phyloP scores from a whole-genome alignment of 2,329 filamentous ascomycete species.

The Coniella lustricola region DNA sequence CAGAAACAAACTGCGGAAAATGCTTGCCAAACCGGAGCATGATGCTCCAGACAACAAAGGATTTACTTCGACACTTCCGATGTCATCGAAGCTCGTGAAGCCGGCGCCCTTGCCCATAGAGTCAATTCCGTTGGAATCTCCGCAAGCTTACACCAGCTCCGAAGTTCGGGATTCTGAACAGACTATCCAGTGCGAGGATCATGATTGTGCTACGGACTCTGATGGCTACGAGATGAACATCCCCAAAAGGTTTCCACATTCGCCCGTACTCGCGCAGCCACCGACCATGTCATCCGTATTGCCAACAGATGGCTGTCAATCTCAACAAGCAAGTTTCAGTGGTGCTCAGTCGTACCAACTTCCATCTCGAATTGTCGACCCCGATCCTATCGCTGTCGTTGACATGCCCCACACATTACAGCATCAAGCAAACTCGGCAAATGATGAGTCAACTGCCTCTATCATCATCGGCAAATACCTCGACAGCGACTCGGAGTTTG shows the following conservation, averaged over 20 bases:
- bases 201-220: neutral
- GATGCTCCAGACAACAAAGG: neutral
- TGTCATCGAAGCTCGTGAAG: too few species aligned
- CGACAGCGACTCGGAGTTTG: neutral
- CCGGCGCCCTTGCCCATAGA: too few species aligned
- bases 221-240: constrained; percentile 1
- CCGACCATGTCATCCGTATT: neutral
- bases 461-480: neutral
- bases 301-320: neutral
- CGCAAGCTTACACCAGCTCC: too few species aligned
- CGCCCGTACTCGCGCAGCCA: neutral
- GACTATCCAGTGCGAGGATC: neutral
- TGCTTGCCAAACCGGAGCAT: constrained; percentile 2
- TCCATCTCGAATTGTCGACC: neutral
- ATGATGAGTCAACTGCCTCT: neutral
- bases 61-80: too few species aligned
- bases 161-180: neutral
- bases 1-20: constrained; percentile 1
- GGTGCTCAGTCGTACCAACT: neutral
- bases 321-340: too few species aligned
- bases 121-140: too few species aligned
- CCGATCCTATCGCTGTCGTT: neutral
- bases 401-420: neutral
- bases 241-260: neutral
- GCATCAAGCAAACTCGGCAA: neutral